Conservation (phyloP, 441 rosid genomes). For the Adansonia gregorii region DNA sequence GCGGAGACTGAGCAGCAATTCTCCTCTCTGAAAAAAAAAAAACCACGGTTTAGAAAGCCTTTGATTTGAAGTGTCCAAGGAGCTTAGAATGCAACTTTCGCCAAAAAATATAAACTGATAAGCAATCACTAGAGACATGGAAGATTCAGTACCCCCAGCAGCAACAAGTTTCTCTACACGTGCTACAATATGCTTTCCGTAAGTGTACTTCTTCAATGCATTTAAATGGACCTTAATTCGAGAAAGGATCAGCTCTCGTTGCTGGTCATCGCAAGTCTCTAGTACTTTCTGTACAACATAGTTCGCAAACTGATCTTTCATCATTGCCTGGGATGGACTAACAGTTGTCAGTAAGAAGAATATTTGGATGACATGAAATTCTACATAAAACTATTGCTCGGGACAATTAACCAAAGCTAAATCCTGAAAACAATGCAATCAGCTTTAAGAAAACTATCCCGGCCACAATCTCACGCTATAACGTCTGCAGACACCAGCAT, state of each 20-base stretch:
- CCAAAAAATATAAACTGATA: neutral
- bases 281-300: constrained; percentile 96
- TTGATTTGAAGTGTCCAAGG: neutral
- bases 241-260: constrained; percentile 84
- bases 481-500: neutral
- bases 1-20: constrained; percentile 66
- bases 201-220: constrained; percentile 95
- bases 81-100: neutral
- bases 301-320: constrained; percentile 99
- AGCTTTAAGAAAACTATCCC: neutral
- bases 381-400: neutral
- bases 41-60: neutral
- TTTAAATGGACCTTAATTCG: constrained; percentile 92
- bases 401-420: neutral
- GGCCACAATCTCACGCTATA: neutral
- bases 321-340: constrained; percentile 71
- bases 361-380: neutral
- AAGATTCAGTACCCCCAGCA: constrained; percentile 75
- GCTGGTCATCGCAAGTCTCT: constrained; percentile 95
- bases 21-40: constrained; percentile 77
- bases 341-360: neutral
- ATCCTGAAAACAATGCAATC: constrained; percentile 7
- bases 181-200: constrained; percentile 95
- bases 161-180: constrained; percentile 98
- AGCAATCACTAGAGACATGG: neutral